A percentile compares a stretch with the other conserved stretches of the same genome.
These are phyloP conservation scores for Oropetium thomaeum DNA, from an alignment of 176 grass and related monocot species.

Conservation along the genomic window DNA sequence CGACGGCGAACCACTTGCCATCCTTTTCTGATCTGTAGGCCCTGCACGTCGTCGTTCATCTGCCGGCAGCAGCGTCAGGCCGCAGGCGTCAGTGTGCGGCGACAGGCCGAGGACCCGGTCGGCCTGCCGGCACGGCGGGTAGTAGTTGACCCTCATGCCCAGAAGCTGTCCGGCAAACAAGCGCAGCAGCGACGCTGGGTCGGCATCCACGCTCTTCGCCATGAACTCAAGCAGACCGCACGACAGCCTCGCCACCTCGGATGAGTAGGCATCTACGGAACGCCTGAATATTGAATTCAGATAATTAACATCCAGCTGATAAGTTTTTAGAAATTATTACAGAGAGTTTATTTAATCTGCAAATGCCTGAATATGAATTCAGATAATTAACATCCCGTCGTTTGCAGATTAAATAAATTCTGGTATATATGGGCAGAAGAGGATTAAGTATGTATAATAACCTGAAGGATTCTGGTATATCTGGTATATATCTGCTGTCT, in stretches of 20 bases:
- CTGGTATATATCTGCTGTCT: too few species aligned
- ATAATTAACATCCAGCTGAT: not conserved
- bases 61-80: conserved; percentile 40
- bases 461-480: too few species aligned
- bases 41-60: conserved; percentile 16
- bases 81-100: conserved; percentile 41
- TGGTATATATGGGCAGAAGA: too few species aligned
- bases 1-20: conserved; percentile 44
- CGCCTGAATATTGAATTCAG: not conserved
- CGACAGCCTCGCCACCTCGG: conserved; percentile 3
- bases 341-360: too few species aligned
- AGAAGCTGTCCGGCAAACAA: conserved; percentile 23
- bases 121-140: conserved; percentile 43
- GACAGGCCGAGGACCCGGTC: conserved; percentile 51
- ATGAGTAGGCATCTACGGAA: conserved; percentile 38
- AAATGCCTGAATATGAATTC: too few species aligned
- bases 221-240: conserved; percentile 35
- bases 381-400: too few species aligned
- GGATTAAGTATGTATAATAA: too few species aligned
- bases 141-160: conserved; percentile 52
- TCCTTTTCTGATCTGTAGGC: conserved; percentile 21
- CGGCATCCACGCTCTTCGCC: conserved; percentile 28
- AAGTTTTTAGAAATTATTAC: too few species aligned
- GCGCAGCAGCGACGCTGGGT: conserved; percentile 18
- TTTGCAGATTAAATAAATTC: too few species aligned